Percentiles rank a stretch among this genome's conserved stretches.
phyloP scores from a whole-genome alignment of 306 rosid genomes.

The Cicer arietinum region DNA sequence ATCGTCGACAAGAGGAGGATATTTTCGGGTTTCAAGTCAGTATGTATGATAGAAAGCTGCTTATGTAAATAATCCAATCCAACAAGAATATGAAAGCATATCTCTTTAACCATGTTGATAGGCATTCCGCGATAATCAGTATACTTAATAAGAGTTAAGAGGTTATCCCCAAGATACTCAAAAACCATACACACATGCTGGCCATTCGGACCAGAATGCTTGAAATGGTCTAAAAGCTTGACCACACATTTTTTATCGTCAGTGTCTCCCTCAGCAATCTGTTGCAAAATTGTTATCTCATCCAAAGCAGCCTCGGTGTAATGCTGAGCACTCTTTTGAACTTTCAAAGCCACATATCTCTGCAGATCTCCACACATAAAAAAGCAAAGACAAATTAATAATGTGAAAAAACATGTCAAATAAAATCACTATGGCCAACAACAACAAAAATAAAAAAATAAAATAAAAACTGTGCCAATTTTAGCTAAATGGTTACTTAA shows the following conservation, averaged over 20 bases:
- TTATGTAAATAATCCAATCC: constrained; percentile 96
- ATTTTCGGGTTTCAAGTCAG: constrained; percentile 95
- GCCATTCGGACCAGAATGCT: constrained; percentile 96
- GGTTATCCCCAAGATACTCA: constrained; percentile 94
- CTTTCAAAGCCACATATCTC: constrained; percentile 91
- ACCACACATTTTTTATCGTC: constrained; percentile 87
- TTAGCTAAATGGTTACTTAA: not conserved
- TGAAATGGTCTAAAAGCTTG: constrained; percentile 95
- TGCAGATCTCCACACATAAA: constrained; percentile 50
- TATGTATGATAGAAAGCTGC: constrained; percentile 92
- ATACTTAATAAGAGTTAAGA: constrained; percentile 87
- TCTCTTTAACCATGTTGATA: constrained; percentile 79
- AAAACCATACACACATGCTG: constrained; percentile 97
- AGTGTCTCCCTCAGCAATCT: constrained; percentile 87
- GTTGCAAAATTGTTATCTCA: constrained; percentile 90
- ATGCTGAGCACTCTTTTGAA: constrained; percentile 98
- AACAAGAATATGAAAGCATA: constrained; percentile 82
- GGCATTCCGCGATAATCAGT: constrained; percentile 87
- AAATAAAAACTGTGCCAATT: not conserved
- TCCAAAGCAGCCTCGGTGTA: constrained; percentile 98
- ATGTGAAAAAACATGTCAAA: constrained; percentile 20
- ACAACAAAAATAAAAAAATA: not conserved
- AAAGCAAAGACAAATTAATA: constrained; percentile 17
- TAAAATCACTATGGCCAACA: not conserved
- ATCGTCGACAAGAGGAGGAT: constrained; percentile 77